These are phyloP conservation scores for Lentinula guzmanii DNA, from an alignment of 768 basidiomycete species.

Conservation along the genomic window DNA sequence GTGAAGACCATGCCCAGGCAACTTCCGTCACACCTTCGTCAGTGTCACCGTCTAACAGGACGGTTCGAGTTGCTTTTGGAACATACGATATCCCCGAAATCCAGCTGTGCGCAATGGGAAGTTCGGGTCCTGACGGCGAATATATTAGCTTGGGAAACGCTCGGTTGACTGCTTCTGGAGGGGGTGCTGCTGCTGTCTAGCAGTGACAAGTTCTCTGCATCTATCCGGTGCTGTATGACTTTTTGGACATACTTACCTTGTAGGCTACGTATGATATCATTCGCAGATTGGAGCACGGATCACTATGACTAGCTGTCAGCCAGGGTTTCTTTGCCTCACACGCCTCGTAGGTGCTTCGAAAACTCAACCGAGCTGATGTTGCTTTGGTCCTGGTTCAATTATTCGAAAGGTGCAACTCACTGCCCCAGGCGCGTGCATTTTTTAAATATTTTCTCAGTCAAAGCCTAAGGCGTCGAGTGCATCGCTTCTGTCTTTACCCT, in stretches of 20 bases:
- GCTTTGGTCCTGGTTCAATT: background rate
- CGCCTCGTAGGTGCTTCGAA: background rate
- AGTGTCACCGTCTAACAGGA: background rate
- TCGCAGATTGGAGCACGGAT: background rate
- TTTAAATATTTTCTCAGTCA: background rate
- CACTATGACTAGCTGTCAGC: background rate
- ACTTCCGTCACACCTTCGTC: background rate
- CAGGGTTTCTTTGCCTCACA: background rate
- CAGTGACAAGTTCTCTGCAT: background rate
- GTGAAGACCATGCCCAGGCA: background rate
- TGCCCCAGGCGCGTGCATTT: background rate
- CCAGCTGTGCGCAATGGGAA: constrained; percentile 70
- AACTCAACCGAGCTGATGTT: background rate
- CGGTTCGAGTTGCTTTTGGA: constrained; percentile 43
- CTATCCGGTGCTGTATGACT: no score
- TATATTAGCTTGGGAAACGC: constrained; percentile 45
- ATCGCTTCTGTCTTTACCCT: background rate
- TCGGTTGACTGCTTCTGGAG: background rate
- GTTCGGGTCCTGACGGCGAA: constrained; percentile 54
- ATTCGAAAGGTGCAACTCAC: background rate
- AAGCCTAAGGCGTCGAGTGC: background rate
- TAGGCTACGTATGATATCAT: no score
- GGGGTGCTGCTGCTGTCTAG: no score
- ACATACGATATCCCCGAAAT: constrained; percentile 47
- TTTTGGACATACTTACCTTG: no score